Evolutionary conservation across 148 eudicot genomes (phyloP).

Genomic region (Talinum fruticosum): DNA sequence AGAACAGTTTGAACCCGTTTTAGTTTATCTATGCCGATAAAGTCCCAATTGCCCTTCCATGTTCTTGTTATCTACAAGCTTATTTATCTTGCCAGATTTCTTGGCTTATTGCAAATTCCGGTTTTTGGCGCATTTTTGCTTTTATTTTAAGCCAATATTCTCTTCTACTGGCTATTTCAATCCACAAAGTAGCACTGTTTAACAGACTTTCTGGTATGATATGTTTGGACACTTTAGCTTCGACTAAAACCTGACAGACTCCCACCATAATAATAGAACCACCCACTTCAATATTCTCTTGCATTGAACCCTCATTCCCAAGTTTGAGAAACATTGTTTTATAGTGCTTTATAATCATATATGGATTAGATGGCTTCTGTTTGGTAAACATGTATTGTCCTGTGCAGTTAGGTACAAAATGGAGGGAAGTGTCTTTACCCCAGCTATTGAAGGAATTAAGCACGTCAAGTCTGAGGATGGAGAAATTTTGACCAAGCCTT

Average conservation of each 20-base stretch:
- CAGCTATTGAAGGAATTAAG: constrained; percentile 71
- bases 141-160: neutral
- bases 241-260: neutral
- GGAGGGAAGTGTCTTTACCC: constrained; percentile 70
- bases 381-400: constrained; percentile 8
- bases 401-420: constrained; percentile 36
- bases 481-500: constrained; percentile 71
- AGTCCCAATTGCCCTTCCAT: neutral
- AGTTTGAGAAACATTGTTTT: neutral
- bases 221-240: neutral
- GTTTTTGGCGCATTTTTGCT: neutral
- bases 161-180: too few species aligned
- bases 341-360: neutral
- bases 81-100: neutral
- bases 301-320: neutral
- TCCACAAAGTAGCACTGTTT: too few species aligned
- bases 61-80: neutral
- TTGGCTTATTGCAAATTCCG: neutral
- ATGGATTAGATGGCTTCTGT: neutral
- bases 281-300: neutral
- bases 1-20: neutral
- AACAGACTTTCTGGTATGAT: too few species aligned
- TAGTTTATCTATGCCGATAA: neutral
- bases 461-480: constrained; percentile 66
- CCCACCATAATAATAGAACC: neutral